Evolutionary conservation across 371 early-diverging fungal genomes (phyloP), one percentile per base, ranked within the genome.

Genomic region (Saksenaea vasiformis): DNA sequence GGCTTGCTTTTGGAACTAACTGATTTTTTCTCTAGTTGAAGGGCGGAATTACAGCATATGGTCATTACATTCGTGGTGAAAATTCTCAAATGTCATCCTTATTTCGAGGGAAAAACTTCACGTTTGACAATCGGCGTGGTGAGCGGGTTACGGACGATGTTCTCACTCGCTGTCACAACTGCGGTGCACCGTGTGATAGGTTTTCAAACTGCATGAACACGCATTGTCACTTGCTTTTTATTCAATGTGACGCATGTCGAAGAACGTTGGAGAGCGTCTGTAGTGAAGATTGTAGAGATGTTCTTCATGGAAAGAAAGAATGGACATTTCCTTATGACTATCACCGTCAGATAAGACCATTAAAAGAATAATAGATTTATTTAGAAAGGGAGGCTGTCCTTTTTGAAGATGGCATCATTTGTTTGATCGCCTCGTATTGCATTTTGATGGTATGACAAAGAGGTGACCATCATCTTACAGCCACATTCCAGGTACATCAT

Each of bases 21-120:
- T 24, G 10, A 2, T 22, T 53, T 36, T 24, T 24, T 9, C 53
- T 1, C 17, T 54, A 83, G 85, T 77, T 92, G 7, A 83, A 83
- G 54, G 93, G 93, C 28, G 93, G 93, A 9, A 84, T 92, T n/a
- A 87, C 90, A 5, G 89, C 90, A 1, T 92, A 92, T 64, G 93
- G 92, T 0, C 76, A 79, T 24, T 87, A 84, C 44, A 68, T 89
- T 13, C 77, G 74, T 54, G 66, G 76, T 13, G 54, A 63, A 1
- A 38, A 55, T 10, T 47, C 51, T 22, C 2, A 47, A 26, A 44
- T 41, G 13, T 31, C 34, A 13, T 91, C 92, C 1, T 67, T 91
- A 8, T 92, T 86, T 67, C 78, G 73, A 53, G 92, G 92, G 44
- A 89, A 90, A 44, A 92, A 92, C 76, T 92, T 91, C 64, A 91